Conservation (phyloP, 208 protist species). For the Herpetomonas samuelpessoai region DNA sequence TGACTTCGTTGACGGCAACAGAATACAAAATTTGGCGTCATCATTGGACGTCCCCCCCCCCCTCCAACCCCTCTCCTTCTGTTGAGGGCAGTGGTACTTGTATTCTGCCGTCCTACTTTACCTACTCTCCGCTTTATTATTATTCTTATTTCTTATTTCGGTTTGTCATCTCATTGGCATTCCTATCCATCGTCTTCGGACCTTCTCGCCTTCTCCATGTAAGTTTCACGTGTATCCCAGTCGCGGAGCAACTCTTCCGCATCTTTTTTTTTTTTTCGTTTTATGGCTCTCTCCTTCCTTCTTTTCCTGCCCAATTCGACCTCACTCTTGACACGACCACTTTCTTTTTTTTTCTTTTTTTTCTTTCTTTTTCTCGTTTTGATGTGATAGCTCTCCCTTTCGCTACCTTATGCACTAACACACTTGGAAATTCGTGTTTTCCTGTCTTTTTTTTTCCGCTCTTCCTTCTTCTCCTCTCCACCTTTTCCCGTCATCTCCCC, state of each 20-base stretch:
- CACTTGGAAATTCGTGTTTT: neutral
- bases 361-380: neutral
- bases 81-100: too few relatives aligned
- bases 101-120: too few relatives aligned
- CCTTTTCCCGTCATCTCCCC: too few relatives aligned
- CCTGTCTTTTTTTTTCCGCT: neutral
- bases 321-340: neutral
- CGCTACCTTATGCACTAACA: neutral
- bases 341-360: neutral
- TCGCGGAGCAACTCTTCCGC: neutral
- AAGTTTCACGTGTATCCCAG: neutral
- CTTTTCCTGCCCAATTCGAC: neutral
- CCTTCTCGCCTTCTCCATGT: conserved; percentile 5
- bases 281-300: conserved; percentile 7
- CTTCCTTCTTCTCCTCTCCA: too few relatives aligned
- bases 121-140: too few relatives aligned
- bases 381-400: neutral
- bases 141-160: too few relatives aligned
- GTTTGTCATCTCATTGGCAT: too few relatives aligned
- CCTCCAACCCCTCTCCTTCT: too few relatives aligned
- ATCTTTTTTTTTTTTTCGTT: conserved; percentile 1
- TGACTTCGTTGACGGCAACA: too few relatives aligned
- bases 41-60: too few relatives aligned
- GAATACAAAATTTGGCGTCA: too few relatives aligned
- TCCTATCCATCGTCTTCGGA: too few relatives aligned